A percentile compares a stretch with the other conserved stretches of the same genome.
Evolutionary conservation across 306 rosid genomes (phyloP).

Genomic region (Argentina anserina): DNA sequence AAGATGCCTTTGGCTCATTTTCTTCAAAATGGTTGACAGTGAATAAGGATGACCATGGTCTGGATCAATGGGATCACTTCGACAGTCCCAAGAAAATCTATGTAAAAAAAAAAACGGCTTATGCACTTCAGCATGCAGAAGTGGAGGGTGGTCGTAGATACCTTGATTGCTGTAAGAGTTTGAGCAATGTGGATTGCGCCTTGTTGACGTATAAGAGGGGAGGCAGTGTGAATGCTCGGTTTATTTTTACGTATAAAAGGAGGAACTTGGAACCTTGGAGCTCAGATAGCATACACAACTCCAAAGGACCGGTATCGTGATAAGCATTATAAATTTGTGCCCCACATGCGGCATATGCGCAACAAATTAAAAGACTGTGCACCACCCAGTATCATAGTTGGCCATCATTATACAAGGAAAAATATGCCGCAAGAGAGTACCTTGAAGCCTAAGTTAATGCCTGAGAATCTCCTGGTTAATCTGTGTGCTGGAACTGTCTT

Average conservation of each 20-base stretch:
- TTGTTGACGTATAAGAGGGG: slow-evolving; percentile 6
- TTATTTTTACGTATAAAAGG: slow-evolving; percentile 23
- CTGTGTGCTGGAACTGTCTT: slow-evolving; percentile 85
- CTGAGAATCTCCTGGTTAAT: slow-evolving; percentile 74
- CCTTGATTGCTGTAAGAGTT: not conserved
- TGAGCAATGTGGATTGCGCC: not conserved
- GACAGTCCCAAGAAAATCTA: slow-evolving; percentile 54
- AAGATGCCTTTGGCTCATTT: slow-evolving; percentile 76
- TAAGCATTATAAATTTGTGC: slow-evolving; percentile 66
- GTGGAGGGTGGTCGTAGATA: no score
- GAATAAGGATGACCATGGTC: slow-evolving; percentile 54
- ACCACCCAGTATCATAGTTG: slow-evolving; percentile 73
- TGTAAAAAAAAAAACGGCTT: slow-evolving; percentile 57
- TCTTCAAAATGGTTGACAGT: slow-evolving; percentile 68
- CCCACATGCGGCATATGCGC: slow-evolving; percentile 51
- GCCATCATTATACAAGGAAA: slow-evolving; percentile 61
- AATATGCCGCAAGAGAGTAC: slow-evolving; percentile 81
- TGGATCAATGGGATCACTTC: slow-evolving; percentile 72
- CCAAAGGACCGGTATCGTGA: slow-evolving; percentile 67
- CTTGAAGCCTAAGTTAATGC: slow-evolving; percentile 77
- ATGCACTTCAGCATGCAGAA: slow-evolving; percentile 48
- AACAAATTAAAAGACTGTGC: slow-evolving; percentile 62
- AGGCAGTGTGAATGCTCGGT: not conserved
- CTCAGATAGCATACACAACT: slow-evolving; percentile 82
- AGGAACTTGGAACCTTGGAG: slow-evolving; percentile 79